Percentiles rank a stretch among this genome's conserved stretches.
phyloP scores from a whole-genome alignment of 176 grass and related monocot genomes.

The Triticum turgidum region DNA sequence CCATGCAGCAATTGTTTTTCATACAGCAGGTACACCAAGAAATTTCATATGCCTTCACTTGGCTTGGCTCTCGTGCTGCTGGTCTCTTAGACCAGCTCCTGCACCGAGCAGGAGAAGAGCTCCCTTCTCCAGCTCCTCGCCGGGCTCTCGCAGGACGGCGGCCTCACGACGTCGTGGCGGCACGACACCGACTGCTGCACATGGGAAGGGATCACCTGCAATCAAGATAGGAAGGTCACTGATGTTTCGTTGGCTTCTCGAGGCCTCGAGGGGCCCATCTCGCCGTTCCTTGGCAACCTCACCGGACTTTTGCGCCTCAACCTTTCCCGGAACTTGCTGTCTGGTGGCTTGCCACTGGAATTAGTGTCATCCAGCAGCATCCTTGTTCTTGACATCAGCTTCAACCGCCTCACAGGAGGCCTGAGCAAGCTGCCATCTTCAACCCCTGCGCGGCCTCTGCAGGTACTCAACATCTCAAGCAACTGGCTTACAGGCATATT shows the following conservation, averaged over 20 bases:
- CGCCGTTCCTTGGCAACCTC: slow-evolving; percentile 25
- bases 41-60: not conserved
- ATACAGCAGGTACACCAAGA: too few relatives aligned
- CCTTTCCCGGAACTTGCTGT: slow-evolving; percentile 20
- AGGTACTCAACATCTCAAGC: slow-evolving; percentile 48
- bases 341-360: not conserved
- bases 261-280: slow-evolving; percentile 33
- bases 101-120: too few relatives aligned
- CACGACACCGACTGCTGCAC: slow-evolving; percentile 26
- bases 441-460: not conserved
- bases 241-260: slow-evolving; percentile 22
- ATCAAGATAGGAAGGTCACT: not conserved
- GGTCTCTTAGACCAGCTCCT: not conserved
- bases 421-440: not conserved
- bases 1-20: too few relatives aligned
- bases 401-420: slow-evolving; percentile 13
- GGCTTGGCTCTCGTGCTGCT: not conserved
- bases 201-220: slow-evolving; percentile 47
- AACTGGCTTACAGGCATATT: slow-evolving; percentile 32
- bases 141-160: not conserved
- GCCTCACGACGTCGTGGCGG: slow-evolving; percentile 10
- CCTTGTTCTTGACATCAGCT: slow-evolving; percentile 28
- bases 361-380: slow-evolving; percentile 27
- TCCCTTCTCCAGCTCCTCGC: not conserved
- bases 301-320: not conserved